Evolutionary conservation across 176 grass and related monocot species (phyloP).

Genomic region (Raddia distichophylla): DNA sequence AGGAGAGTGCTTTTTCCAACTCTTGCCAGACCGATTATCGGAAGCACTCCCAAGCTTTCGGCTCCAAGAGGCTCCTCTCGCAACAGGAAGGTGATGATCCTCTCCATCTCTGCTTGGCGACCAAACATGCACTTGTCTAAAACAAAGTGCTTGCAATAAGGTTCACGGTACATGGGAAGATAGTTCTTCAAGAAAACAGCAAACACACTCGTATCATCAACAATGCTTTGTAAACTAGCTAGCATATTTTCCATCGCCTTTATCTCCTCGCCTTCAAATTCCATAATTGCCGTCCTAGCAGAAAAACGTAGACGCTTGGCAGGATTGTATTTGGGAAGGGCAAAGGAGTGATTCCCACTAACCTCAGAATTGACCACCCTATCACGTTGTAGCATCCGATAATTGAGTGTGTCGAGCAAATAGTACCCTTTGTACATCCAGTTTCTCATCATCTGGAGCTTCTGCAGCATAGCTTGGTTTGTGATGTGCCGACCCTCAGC

Average conservation of each 20-base stretch:
- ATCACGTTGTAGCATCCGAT: not conserved
- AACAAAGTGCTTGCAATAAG: not conserved
- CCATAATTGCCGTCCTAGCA: not conserved
- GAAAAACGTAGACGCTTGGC: not conserved
- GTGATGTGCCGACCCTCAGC: slow-evolving; percentile 13
- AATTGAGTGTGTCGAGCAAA: not conserved
- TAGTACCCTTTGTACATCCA: not conserved
- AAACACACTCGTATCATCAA: not conserved
- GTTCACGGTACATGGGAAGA: not conserved
- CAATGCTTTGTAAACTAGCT: not conserved
- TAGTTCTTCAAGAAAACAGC: not conserved
- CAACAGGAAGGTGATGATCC: not conserved
- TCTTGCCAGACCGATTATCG: not conserved
- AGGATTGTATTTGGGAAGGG: not conserved
- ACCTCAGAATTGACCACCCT: too few relatives aligned
- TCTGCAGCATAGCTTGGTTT: not conserved
- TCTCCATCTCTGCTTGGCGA: not conserved
- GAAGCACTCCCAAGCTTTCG: not conserved
- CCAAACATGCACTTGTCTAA: slow-evolving; percentile 5
- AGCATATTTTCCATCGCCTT: too few relatives aligned
- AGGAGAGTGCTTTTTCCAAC: slow-evolving; percentile 43
- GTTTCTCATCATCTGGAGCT: slow-evolving; percentile 12
- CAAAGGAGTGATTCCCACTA: not conserved
- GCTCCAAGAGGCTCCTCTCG: not conserved
- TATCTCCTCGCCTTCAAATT: too few relatives aligned